Evolutionary conservation across 2,329 filamentous ascomycete species (phyloP), one percentile per base, ranked within the genome.

Genomic region (Neopestalotiopsis sp.): DNA sequence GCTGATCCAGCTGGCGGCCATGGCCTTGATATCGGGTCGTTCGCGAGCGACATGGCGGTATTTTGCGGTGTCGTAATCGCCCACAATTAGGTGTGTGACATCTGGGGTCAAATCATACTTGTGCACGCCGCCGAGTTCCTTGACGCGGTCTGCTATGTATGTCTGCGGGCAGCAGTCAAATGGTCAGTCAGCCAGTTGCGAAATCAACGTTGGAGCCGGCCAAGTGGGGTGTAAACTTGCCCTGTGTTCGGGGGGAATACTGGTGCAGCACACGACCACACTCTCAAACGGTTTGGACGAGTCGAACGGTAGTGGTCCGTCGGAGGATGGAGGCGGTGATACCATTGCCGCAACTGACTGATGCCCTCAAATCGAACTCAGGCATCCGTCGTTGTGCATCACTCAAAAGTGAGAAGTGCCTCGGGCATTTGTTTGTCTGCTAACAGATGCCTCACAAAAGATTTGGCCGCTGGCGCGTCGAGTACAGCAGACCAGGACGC

Each of bases 21-120:
- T 91, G 64, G 94, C 91, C 77, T 90, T 90, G 76, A 99, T 91
- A 76, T 99, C 96, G 62, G 92, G 90, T 66, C 96, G 89, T 78
- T 95, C 92, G 77, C 91, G 93, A 67, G 95, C 96, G 76, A 98
- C 95, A 84, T 97, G 97, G 79, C 91, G 92, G 82, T 99, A 99
- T 81, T 99, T 99, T 64, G 92, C 90, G 0, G 95, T 98, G 78
- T 95, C 89, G 75, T 94, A 92, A 75, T 93, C 91, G 78, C 95
- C 96, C 71, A 97, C 94, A 71, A 99, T 88, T 61, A 99, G 90
- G 83, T 99, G 96, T 4, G 96, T 99, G 60, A 97, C 94, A 79
- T 98, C 94, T 66, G 93, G 93, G 17, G 95, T 98, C 59, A 99
- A 89, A 79, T 99, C 95, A 80, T 94, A 92, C 75, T 93, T 94